Conservation (phyloP, 2,329 filamentous ascomycete genomes). For the Cladosporium halotolerans region DNA sequence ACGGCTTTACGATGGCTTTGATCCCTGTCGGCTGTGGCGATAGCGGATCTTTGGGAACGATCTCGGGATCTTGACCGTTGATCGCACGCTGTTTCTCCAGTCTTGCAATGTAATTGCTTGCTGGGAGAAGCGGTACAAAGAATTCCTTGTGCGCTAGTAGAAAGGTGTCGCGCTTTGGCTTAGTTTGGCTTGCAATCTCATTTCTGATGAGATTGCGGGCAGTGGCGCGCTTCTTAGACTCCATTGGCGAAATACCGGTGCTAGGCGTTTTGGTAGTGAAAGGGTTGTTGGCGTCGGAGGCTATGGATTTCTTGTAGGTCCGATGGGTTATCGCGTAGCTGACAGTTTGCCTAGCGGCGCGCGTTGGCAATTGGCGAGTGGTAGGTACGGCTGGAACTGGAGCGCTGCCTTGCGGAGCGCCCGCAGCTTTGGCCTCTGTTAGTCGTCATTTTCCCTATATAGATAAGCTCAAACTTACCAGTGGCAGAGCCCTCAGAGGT, state of each 20-base stretch:
- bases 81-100: conserved; percentile 22
- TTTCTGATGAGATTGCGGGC: conserved; percentile 36
- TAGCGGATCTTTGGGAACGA: conserved; percentile 33
- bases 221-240: conserved; percentile 28
- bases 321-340: conserved; percentile 18
- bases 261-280: conserved; percentile 15
- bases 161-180: conserved; percentile 41
- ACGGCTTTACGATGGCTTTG: conserved; percentile 46
- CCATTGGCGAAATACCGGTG: neutral
- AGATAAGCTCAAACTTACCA: conserved; percentile 17
- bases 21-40: conserved; percentile 41
- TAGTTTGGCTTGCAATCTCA: conserved; percentile 37
- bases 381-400: neutral
- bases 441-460: neutral
- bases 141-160: conserved; percentile 39
- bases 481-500: conserved; percentile 12
- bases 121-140: conserved; percentile 43
- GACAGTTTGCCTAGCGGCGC: conserved; percentile 21
- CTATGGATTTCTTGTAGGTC: conserved; percentile 7
- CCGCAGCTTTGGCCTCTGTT: neutral
- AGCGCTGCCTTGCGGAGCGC: neutral
- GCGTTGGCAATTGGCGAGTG: conserved; percentile 21
- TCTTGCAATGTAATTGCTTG: conserved; percentile 38
- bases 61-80: conserved; percentile 6
- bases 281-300: conserved; percentile 6